A percentile compares a stretch with the other conserved stretches of the same genome.
These are phyloP conservation scores for Casuarina equisetifolia DNA, from an alignment of 306 rosid species.

Conservation along the genomic window DNA sequence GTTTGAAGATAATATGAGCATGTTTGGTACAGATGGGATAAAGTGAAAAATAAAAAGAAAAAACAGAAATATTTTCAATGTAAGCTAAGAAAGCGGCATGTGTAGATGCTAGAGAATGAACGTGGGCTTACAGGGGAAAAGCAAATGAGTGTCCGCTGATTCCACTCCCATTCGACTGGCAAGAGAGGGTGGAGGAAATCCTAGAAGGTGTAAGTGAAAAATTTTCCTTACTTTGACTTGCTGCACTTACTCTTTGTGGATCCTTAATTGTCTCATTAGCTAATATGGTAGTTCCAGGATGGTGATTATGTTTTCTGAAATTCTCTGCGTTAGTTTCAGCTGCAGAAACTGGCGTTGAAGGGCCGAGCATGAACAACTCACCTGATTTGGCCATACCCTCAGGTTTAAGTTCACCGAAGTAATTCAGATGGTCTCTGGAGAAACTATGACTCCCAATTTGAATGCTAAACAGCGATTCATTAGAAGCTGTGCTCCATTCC, in stretches of 20 bases:
- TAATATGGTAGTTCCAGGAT: slow-evolving; percentile 20
- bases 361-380: slow-evolving; percentile 35
- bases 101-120: slow-evolving; percentile 2
- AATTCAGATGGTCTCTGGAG: slow-evolving; percentile 38
- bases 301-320: slow-evolving; percentile 18
- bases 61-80: slow-evolving; percentile 3
- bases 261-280: slow-evolving; percentile 26
- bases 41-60: neutral
- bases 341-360: slow-evolving; percentile 25
- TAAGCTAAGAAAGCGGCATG: neutral
- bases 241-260: slow-evolving; percentile 7
- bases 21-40: neutral
- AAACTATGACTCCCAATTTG: slow-evolving; percentile 59
- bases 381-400: slow-evolving; percentile 42
- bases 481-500: slow-evolving; percentile 87
- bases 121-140: slow-evolving; percentile 61
- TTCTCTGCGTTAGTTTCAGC: slow-evolving; percentile 25
- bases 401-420: slow-evolving; percentile 35
- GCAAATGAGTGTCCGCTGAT: slow-evolving; percentile 37
- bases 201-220: slow-evolving; percentile 18
- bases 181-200: slow-evolving; percentile 35
- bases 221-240: slow-evolving; percentile 17
- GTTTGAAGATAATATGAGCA: neutral
- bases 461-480: slow-evolving; percentile 88
- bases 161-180: slow-evolving; percentile 39